Evolutionary conservation across 2,329 filamentous ascomycete species (phyloP).

Genomic region (Pseudogymnoascus sp.): DNA sequence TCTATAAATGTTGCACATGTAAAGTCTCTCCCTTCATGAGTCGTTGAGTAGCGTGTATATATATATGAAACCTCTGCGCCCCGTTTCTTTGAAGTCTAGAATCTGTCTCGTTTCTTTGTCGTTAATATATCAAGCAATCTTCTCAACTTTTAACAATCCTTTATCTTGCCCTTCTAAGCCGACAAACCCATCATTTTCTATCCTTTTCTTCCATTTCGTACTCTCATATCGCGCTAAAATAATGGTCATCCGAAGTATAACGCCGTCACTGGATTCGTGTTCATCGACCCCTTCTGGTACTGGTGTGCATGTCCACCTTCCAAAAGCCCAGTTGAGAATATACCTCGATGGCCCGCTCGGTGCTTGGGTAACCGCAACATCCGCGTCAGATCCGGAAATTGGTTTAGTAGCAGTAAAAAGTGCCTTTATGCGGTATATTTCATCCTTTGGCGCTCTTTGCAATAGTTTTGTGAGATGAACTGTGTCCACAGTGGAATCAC

Average conservation of each 20-base stretch:
- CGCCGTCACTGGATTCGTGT: constrained; percentile 48
- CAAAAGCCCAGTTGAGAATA: constrained; percentile 97
- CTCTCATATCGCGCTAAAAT: constrained; percentile 68
- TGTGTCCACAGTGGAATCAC: constrained; percentile 41
- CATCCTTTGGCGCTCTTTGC: constrained; percentile 73
- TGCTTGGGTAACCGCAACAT: constrained; percentile 29
- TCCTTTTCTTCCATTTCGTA: constrained; percentile 67
- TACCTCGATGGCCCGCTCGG: constrained; percentile 48
- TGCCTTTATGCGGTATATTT: constrained; percentile 91
- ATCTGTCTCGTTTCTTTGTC: neutral
- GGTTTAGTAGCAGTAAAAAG: constrained; percentile 42
- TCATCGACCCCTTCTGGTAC: constrained; percentile 40
- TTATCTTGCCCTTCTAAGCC: constrained; percentile 40
- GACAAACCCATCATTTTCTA: constrained; percentile 51
- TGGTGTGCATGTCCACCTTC: constrained; percentile 82
- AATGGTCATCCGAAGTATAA: constrained; percentile 63
- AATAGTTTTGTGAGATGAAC: constrained; percentile 62
- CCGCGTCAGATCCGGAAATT: constrained; percentile 45
- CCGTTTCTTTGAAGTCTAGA: neutral
- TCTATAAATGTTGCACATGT: neutral
- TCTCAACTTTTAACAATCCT: constrained; percentile 44
- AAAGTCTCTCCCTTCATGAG: neutral
- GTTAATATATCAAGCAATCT: constrained; percentile 18
- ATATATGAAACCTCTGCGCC: neutral
- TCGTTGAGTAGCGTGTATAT: neutral